Evolutionary conservation across 2,329 filamentous ascomycete genomes (phyloP).

Genomic region (Phaeosphaeria sp.): DNA sequence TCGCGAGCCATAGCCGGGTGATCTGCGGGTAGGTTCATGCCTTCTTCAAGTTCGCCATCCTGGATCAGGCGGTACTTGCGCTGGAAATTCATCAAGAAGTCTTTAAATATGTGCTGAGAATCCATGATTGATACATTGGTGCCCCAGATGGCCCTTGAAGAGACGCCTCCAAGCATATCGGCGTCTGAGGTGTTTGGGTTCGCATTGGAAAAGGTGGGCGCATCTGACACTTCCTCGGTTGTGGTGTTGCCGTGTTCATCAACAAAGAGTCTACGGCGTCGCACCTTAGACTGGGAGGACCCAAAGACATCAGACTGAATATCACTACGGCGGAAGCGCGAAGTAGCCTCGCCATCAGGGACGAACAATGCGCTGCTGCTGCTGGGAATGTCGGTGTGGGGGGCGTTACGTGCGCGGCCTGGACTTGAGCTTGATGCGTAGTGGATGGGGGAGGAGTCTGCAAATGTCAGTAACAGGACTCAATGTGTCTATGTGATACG

Average conservation of each 20-base stretch:
- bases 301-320: slow-evolving; percentile 76
- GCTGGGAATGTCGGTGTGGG: slow-evolving; percentile 75
- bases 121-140: slow-evolving; percentile 95
- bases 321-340: slow-evolving; percentile 77
- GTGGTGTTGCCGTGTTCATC: slow-evolving; percentile 69
- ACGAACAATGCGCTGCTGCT: slow-evolving; percentile 90
- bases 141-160: slow-evolving; percentile 90
- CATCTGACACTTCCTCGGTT: slow-evolving; percentile 59
- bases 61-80: slow-evolving; percentile 92
- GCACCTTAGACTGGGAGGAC: slow-evolving; percentile 51
- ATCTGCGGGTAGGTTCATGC: slow-evolving; percentile 69
- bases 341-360: slow-evolving; percentile 62
- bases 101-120: slow-evolving; percentile 84
- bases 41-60: slow-evolving; percentile 78
- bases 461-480: slow-evolving; percentile 15
- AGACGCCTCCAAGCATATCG: slow-evolving; percentile 80
- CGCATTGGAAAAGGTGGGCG: slow-evolving; percentile 68
- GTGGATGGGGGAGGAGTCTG: slow-evolving; percentile 90
- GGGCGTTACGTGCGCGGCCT: slow-evolving; percentile 64
- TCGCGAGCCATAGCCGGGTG: slow-evolving; percentile 78
- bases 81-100: slow-evolving; percentile 90
- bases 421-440: slow-evolving; percentile 92
- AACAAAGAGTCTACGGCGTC: slow-evolving; percentile 66
- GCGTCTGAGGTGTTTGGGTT: slow-evolving; percentile 92
- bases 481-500: slow-evolving; percentile 20